phyloP scores from a whole-genome alignment of 768 basidiomycete species.

The Hygrophorus pudorinus region DNA sequence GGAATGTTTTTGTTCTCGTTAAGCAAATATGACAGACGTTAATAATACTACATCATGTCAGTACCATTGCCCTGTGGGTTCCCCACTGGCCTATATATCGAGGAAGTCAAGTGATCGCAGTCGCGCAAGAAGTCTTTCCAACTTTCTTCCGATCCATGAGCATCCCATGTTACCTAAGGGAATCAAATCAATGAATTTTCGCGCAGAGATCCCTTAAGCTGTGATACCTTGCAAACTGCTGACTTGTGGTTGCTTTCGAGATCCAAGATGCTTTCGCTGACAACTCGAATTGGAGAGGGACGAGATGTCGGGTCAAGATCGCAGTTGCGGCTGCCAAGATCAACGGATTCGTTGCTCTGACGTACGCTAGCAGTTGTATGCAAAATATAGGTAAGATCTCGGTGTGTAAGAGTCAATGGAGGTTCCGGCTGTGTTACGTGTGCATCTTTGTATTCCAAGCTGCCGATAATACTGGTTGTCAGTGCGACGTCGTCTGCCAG shows the following conservation, averaged over 20 bases:
- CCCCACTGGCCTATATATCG: neutral
- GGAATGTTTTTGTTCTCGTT: neutral
- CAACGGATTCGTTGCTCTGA: constrained; percentile 24
- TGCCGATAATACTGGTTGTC: constrained; percentile 12
- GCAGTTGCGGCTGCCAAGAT: constrained; percentile 2
- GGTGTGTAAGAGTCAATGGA: constrained; percentile 31
- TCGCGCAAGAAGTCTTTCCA: constrained; percentile 33
- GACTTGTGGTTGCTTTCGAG: constrained; percentile 43
- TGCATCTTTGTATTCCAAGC: constrained; percentile 21
- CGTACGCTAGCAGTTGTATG: constrained; percentile 37
- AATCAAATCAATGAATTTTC: constrained; percentile 3
- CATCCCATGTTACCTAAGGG: constrained; percentile 35
- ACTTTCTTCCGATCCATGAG: constrained; percentile 22
- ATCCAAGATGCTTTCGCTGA: constrained; percentile 42
- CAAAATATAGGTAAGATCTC: constrained; percentile 34
- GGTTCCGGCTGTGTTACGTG: constrained; percentile 31
- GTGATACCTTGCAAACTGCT: constrained; percentile 43
- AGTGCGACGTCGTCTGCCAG: neutral
- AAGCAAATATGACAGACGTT: neutral
- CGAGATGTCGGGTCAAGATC: constrained; percentile 2
- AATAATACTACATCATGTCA: constrained; percentile 1
- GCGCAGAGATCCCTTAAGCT: neutral
- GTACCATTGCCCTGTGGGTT: neutral
- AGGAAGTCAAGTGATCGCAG: constrained; percentile 29
- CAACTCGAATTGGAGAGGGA: constrained; percentile 8